Percentiles rank a stretch among this genome's conserved stretches.
Conservation (phyloP, 345 rosid species). For the Hirschfeldia incana region DNA sequence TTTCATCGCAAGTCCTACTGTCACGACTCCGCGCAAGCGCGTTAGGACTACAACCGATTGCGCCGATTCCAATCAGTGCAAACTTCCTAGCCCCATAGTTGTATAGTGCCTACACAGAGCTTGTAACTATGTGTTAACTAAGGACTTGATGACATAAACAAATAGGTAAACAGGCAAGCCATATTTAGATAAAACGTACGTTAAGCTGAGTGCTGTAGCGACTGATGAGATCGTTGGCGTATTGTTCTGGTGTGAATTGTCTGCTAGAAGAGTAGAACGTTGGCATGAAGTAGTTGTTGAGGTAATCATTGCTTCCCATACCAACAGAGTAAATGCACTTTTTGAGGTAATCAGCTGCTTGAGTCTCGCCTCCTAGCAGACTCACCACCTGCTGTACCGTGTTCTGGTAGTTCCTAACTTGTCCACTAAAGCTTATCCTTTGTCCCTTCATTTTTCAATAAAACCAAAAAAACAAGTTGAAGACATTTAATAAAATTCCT, state of each 20-base stretch:
- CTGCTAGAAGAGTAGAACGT: constrained; percentile 51
- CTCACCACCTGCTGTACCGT: constrained; percentile 63
- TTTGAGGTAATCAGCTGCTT: constrained; percentile 63
- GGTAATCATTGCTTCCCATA: constrained; percentile 91
- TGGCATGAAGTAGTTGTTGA: constrained; percentile 95
- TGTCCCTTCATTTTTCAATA: constrained; percentile 45
- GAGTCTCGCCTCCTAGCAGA: constrained; percentile 57
- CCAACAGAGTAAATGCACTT: constrained; percentile 75
- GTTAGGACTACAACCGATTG: constrained; percentile 75
- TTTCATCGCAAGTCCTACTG: constrained; percentile 41
- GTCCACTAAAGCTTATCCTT: constrained; percentile 46
- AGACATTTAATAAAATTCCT: not conserved
- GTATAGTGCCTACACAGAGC: constrained; percentile 48
- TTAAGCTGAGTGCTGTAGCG: constrained; percentile 62
- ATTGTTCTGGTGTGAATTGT: constrained; percentile 67
- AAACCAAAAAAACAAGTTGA: not conserved
- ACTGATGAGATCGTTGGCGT: constrained; percentile 58
- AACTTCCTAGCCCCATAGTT: constrained; percentile 64
- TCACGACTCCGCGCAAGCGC: constrained; percentile 43
- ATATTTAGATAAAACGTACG: constrained; percentile 38
- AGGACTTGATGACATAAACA: not conserved
- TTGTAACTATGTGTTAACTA: not conserved
- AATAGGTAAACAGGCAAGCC: not conserved
- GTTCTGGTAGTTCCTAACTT: constrained; percentile 64
- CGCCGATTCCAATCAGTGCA: constrained; percentile 55